A percentile compares a stretch with the other conserved stretches of the same genome.
These are phyloP conservation scores for Globisporangium orthogonon DNA, from an alignment of 352 stramenopile species.

Conservation along the genomic window DNA sequence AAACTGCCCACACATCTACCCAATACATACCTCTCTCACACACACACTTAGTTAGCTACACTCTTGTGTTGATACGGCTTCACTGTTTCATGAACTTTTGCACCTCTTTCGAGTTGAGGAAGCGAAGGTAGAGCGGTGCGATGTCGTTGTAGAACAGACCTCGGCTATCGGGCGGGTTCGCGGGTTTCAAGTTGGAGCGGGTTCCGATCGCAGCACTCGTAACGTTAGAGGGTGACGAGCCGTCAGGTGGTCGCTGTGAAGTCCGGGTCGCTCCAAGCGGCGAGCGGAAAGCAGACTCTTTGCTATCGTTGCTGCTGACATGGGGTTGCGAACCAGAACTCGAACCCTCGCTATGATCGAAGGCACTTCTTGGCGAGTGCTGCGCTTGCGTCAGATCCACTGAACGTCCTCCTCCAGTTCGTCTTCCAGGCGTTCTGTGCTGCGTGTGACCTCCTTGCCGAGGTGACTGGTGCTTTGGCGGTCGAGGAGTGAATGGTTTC, in stretches of 20 bases:
- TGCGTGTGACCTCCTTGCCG: not conserved
- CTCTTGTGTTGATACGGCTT: not conserved
- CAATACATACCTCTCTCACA: not conserved
- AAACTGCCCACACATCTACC: not conserved
- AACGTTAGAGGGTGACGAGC: not conserved
- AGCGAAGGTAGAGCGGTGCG: conserved; percentile 63
- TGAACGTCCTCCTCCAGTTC: not conserved
- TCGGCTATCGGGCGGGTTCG: conserved; percentile 14
- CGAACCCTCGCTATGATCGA: not conserved
- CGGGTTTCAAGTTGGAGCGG: not conserved
- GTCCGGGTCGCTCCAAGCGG: not conserved
- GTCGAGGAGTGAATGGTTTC: conserved; percentile 2
- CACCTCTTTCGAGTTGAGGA: conserved; percentile 62
- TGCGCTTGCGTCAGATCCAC: not conserved
- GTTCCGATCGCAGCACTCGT: not conserved
- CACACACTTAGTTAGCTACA: no score
- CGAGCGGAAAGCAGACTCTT: conserved; percentile 1
- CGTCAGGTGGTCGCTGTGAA: not conserved
- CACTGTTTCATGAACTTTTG: conserved; percentile 43
- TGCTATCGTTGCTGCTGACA: conserved; percentile 4
- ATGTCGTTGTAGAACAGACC: conserved; percentile 77
- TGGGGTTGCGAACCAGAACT: not conserved
- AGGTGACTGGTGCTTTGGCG: not conserved
- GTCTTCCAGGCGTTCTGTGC: not conserved
- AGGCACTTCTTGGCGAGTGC: not conserved